These are phyloP conservation scores for Malassezia restricta DNA, from an alignment of 1,284 basidiomycete species.

Conservation along the genomic window DNA sequence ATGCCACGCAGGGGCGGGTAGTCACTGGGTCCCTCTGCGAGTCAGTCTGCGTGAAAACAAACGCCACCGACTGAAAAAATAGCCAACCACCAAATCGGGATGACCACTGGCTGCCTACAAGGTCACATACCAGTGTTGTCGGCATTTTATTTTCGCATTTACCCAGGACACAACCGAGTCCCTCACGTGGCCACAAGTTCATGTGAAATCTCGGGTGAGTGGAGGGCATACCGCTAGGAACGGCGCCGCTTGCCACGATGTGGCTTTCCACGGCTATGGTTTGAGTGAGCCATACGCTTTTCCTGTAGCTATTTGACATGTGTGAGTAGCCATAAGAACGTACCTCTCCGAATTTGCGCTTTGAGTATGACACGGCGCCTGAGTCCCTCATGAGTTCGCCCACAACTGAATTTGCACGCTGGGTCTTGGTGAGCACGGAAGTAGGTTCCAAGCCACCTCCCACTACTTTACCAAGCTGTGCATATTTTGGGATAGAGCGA, in stretches of 20 bases:
- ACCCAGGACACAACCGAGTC: not conserved
- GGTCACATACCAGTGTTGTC: not conserved
- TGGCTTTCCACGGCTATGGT: not conserved
- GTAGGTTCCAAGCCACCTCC: conserved; percentile 65
- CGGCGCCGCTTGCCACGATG: conserved; percentile 3
- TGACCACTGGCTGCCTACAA: not conserved
- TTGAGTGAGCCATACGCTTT: conserved; percentile 5
- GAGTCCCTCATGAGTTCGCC: conserved; percentile 79
- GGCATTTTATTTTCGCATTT: not conserved
- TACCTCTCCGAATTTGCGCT: conserved; percentile 80
- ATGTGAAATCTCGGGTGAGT: not conserved
- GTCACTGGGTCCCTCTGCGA: not conserved
- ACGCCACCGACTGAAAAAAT: not conserved
- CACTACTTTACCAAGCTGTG: conserved; percentile 82
- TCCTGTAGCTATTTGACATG: conserved; percentile 5
- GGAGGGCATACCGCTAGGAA: not conserved
- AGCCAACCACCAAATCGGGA: not conserved
- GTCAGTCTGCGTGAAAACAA: not conserved
- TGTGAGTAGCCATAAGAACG: not conserved
- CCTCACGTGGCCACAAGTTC: not conserved
- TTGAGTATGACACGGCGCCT: conserved; percentile 72
- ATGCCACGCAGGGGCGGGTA: not conserved
- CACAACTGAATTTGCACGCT: conserved; percentile 68
- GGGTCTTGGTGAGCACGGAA: conserved; percentile 58
- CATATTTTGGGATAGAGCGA: conserved; percentile 53